Evolutionary conservation across 352 stramenopile species (phyloP).

Genomic region (Globisporangium perplexum): DNA sequence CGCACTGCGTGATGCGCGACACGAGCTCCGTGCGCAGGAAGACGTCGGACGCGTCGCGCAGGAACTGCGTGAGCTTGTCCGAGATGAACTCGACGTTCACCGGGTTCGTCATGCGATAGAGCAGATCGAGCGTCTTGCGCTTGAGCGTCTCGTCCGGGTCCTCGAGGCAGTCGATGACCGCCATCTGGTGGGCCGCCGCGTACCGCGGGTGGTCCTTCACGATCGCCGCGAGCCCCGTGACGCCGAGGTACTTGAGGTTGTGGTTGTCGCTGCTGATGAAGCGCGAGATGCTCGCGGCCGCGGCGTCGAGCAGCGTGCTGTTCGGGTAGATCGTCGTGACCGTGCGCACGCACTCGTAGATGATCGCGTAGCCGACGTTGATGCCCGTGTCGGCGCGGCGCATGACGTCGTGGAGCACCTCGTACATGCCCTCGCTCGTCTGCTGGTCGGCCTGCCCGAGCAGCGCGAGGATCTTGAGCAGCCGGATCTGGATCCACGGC

Average conservation of each 20-base stretch:
- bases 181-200: slow-evolving; percentile 98
- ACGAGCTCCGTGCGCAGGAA: slow-evolving; percentile 97
- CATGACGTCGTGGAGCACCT: slow-evolving; percentile 98
- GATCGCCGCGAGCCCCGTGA: slow-evolving; percentile 98
- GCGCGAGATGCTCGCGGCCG: slow-evolving; percentile 88
- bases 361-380: slow-evolving; percentile 99
- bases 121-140: slow-evolving; percentile 96
- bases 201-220: slow-evolving; percentile 96
- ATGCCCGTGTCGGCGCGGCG: slow-evolving; percentile 98
- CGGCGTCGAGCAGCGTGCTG: slow-evolving; percentile 94
- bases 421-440: slow-evolving; percentile 98
- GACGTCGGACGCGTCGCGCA: slow-evolving; percentile 95
- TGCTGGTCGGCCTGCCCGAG: slow-evolving; percentile 93
- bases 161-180: slow-evolving; percentile 99
- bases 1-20: slow-evolving; percentile 96
- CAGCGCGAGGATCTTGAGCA: slow-evolving; percentile 96
- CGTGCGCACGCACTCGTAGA: slow-evolving; percentile 99
- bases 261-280: slow-evolving; percentile 96
- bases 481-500: slow-evolving; percentile 98
- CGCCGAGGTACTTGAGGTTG: slow-evolving; percentile 99
- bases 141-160: slow-evolving; percentile 99
- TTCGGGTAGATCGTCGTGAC: slow-evolving; percentile 99
- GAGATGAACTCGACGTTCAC: slow-evolving; percentile 99
- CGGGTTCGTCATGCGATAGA: slow-evolving; percentile 99
- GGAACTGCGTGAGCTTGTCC: slow-evolving; percentile 96